Evolutionary conservation across 768 basidiomycete genomes (phyloP), one percentile per base, ranked within the genome.

Genomic region (Trametes cinnabarina): DNA sequence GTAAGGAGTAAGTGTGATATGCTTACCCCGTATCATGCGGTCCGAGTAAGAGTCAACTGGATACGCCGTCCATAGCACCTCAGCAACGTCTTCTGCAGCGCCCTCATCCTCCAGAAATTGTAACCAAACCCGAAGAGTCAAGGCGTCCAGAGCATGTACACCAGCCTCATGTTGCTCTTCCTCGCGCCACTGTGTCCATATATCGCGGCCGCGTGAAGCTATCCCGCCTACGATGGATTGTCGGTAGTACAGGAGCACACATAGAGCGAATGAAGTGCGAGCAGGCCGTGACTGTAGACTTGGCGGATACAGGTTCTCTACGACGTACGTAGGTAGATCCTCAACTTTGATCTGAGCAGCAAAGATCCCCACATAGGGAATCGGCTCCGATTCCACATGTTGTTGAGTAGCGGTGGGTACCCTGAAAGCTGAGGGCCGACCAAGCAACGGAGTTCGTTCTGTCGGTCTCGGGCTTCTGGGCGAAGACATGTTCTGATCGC

Each of bases 51-150:
- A 68, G 44, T 73, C 68, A 25, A 73, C 54, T 3, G 72, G 72
- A 56, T 82, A 82, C 10, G 66, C 55, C 5, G 72, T 70, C 83
- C 83, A 85, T 25, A 86, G 66, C 14, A 78, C 71, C 4, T 73
- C 72, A 48, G 82, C 74, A 17, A 85, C 71, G 51, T 84, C 78
- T 22, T 63, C 65, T 9, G 72, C 60, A 22, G 68, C 72, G 17
- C 76, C 75, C 50, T 75, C 73, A 19, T 72, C 74, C 15, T 68
- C 60, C 10, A 84, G 68, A 63, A 80, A 84, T 15, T 66, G 55
- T 5, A 65, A 61, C 82, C 82, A 83, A 2, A 77, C 52, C 8
- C 64, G 63, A 4, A 63, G 40, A 19, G 79, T 64, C 32, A 69
- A 69, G 9, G 64, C 62, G 41, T 81, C 76, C 3, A 79, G 61